Evolutionary conservation across 2,329 filamentous ascomycete genomes (phyloP), one percentile per base, ranked within the genome.

Genomic region (Seiridium cupressi): DNA sequence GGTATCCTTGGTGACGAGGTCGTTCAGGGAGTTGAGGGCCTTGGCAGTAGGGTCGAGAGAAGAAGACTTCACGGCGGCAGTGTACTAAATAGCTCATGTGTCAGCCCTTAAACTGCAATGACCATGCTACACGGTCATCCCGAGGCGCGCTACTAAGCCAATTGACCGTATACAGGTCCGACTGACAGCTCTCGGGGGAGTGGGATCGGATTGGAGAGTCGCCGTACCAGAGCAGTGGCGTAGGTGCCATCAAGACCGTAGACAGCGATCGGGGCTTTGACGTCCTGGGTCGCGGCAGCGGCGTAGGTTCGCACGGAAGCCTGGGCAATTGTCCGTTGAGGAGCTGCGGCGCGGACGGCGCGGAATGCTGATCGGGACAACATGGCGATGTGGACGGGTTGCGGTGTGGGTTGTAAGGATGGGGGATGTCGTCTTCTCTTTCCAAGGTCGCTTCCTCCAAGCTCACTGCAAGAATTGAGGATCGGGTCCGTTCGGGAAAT

Each of bases 191-290:
- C 31, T 18, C 35, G 58, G 18, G 59, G 18, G 18, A 26, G 1
- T 26, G 18, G 18, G 18, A 26, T 26, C 49, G 49, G 49, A n/a
- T 38, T 38, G 59, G 60, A 46, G 61, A 77, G 61, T 35, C 7
- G 31, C 63, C 92, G 78, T 94, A 99, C 95, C 89, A 99, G 86
- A 83, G 95, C 95, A 82, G 90, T 93, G 77, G 95, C 95, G 83
- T 99, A 99, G 76, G 94, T 98, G 79, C 95, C 95, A 80, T 98
- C 95, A 75, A 99, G 83, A 71, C 95, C 95, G 81, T 92, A 99
- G 74, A 99, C 87, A 72, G 93, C 86, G 75, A 97, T 84, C 69
- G 95, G 95, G 72, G 94, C 88, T 84, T 91, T 93, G 77, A 87
- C 80, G 63, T 89, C 87, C 76, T 87, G 81, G 72, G 83, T 77